Evolutionary conservation across 1,284 basidiomycete genomes (phyloP), one percentile per base, ranked within the genome.

Genomic region (Porodaedalea pini): DNA sequence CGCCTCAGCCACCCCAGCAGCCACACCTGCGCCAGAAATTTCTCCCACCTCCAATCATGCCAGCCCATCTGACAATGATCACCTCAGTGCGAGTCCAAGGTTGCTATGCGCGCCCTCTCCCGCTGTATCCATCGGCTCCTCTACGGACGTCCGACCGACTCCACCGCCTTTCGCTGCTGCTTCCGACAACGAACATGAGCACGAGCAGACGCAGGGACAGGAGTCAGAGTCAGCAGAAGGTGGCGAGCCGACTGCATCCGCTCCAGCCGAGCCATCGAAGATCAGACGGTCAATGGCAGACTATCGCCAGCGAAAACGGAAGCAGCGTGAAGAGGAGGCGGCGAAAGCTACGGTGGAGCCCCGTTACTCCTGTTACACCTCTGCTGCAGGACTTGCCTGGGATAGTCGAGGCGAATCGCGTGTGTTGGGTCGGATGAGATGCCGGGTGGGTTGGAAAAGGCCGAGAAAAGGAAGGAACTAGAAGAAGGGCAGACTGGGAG

Each of bases 291-390:
- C 54, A 15, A 57, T 51, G 55, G 47, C 49, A 1, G 55, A 62
- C 80, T 81, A 79, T 58, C 75, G 71, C 19, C 52, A 76, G 17
- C 65, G 79, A 56, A 80, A 73, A 70, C 75, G 74, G 68, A 75
- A 73, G 62, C 69, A 71, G 58, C 68, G 72, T 44, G 74, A 78
- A 55, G 74, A 75, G 56, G 71, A 72, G 52, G 67, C 66, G 25
- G 58, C 57, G 6, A 51, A 54, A 44, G 67, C 70, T 4, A 68
- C 69, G 37, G 57, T 54, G 49, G 64, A 49, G 53, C 53, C 48
- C 58, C 44, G 51, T 53, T 39, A 23, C 29, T 47, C 17, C 52
- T 19, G 37, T 40, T 27, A 15, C 60, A 43, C 39, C 25, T 44
- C 53, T 57, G 15, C 19, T 25, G 11, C 27, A 53, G 31, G 49